A percentile compares a stretch with the other conserved stretches of the same genome.
phyloP scores from a whole-genome alignment of 179 eudicot species.

The Nepenthes alata region DNA sequence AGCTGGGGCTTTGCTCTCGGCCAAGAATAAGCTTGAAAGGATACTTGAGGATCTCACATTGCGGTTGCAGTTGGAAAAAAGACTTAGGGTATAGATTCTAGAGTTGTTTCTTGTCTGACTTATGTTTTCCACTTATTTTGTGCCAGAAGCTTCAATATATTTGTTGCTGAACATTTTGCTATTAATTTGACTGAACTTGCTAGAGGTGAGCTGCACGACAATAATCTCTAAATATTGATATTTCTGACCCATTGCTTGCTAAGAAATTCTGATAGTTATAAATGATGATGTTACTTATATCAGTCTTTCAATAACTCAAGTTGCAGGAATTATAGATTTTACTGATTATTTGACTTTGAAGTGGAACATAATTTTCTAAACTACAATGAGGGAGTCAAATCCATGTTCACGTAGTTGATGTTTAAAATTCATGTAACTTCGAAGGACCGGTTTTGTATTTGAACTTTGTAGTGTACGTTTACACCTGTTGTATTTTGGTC shows the following conservation, averaged over 20 bases:
- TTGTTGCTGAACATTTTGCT: not conserved
- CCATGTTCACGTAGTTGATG: too few relatives aligned
- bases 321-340: too few relatives aligned
- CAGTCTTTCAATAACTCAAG: too few relatives aligned
- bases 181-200: not conserved
- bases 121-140: not conserved
- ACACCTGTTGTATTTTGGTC: too few relatives aligned
- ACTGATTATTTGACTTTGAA: too few relatives aligned
- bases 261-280: not conserved
- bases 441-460: too few relatives aligned
- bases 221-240: not conserved
- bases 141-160: not conserved
- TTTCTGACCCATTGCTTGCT: not conserved
- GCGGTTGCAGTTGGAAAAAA: slow-evolving; percentile 83
- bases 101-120: not conserved
- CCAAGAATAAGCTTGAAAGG: slow-evolving; percentile 88
- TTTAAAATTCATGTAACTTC: too few relatives aligned
- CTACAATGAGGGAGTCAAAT: too few relatives aligned
- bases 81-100: slow-evolving; percentile 53
- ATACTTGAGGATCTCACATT: slow-evolving; percentile 87
- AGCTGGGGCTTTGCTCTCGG: slow-evolving; percentile 93
- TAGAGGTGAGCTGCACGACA: not conserved
- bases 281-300: too few relatives aligned
- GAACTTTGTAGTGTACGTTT: too few relatives aligned
- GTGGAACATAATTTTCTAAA: too few relatives aligned